A percentile compares a stretch with the other conserved stretches of the same genome.
These are phyloP conservation scores for Reticulascus tulasneorum DNA, from an alignment of 2,329 filamentous ascomycete genomes.

Conservation along the genomic window DNA sequence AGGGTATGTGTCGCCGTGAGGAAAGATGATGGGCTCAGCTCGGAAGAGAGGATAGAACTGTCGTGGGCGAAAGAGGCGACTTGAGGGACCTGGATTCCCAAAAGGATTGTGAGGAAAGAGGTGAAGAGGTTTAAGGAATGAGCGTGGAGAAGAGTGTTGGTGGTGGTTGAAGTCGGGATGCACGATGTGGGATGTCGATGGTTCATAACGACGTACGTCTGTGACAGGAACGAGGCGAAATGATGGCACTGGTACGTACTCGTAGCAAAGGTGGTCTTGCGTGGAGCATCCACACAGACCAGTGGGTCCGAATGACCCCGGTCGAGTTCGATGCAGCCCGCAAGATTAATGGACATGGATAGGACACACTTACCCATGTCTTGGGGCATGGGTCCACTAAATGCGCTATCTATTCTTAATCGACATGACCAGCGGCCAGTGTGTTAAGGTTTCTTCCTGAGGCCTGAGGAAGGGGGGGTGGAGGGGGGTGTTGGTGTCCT, in stretches of 20 bases:
- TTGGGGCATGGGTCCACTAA: slow-evolving; percentile 22
- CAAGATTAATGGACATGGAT: slow-evolving; percentile 24
- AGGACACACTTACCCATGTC: slow-evolving; percentile 19
- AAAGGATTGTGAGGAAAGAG: slow-evolving; percentile 17
- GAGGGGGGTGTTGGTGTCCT: slow-evolving; percentile 1
- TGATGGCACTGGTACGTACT: slow-evolving; percentile 14
- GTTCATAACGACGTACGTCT: slow-evolving; percentile 16
- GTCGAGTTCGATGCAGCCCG: slow-evolving; percentile 17
- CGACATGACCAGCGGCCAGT: slow-evolving; percentile 19
- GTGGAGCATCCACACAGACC: slow-evolving; percentile 29
- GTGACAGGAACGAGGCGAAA: slow-evolving; percentile 15
- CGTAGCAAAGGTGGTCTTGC: slow-evolving; percentile 22
- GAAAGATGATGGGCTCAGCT: slow-evolving; percentile 2
- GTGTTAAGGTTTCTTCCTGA: slow-evolving; percentile 27
- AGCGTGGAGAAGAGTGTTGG: slow-evolving; percentile 28
- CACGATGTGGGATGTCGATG: slow-evolving; percentile 14
- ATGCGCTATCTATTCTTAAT: slow-evolving; percentile 43
- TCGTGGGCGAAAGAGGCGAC: slow-evolving; percentile 6
- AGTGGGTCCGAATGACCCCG: slow-evolving; percentile 17
- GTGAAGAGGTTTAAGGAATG: slow-evolving; percentile 26
- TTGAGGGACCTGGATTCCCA: slow-evolving; percentile 7
- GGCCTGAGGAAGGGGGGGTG: slow-evolving; percentile 6
- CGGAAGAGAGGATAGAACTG: slow-evolving; percentile 7
- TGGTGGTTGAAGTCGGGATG: slow-evolving; percentile 8
- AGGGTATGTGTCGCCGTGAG: slow-evolving; percentile 2